Evolutionary conservation across 2,329 filamentous ascomycete species (phyloP), one percentile per base, ranked within the genome.

Genomic region (Pseudocercospora cruenta): DNA sequence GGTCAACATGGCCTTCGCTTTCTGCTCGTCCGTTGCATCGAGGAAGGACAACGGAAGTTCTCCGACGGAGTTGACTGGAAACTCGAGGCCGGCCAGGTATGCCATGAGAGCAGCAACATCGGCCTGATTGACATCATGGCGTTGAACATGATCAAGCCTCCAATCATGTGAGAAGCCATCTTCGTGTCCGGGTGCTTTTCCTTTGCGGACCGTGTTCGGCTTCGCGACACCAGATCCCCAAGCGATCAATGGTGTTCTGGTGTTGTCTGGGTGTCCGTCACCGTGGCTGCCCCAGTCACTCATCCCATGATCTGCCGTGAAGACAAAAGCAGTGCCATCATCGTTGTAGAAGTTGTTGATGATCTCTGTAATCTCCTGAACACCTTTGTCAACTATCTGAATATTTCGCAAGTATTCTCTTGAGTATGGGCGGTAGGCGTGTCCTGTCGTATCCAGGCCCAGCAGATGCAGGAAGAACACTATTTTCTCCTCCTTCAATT

Each of bases 201-300:
- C 84, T 2, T 82, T 76, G 33, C 84, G 82, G 2, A 87, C 80
- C 7, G 77, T 80, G 58, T 88, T 82, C 0, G 95, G 95, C 69
- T 86, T 86, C 2, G 93, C 93, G 45, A 98, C 87, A 8, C 95
- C 95, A 62, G 95, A 93, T 10, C 95, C 95, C 95, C 95, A 99
- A 2, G 87, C 89, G 71, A 99, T 92, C 33, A 99, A 82, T 0
- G 95, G 95, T 0, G 95, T 99, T 59, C 95, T 88, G 2, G 95
- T 99, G 74, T 98, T 99, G 78, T 99, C 92, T 0, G 95, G 95
- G 79, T 99, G 94, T 7, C 95, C 95, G 78, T 99, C 95, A 43
- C 96, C 96, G 78, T 99, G 96, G 73, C 94, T 98, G n/a, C 96
- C 95, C 90, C 91, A 97, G 79, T 99, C 95, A 75, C 93, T 98